Evolutionary conservation across 192 early-diverging fungal species (phyloP).

Genomic region (Gaertneriomyces sp.): DNA sequence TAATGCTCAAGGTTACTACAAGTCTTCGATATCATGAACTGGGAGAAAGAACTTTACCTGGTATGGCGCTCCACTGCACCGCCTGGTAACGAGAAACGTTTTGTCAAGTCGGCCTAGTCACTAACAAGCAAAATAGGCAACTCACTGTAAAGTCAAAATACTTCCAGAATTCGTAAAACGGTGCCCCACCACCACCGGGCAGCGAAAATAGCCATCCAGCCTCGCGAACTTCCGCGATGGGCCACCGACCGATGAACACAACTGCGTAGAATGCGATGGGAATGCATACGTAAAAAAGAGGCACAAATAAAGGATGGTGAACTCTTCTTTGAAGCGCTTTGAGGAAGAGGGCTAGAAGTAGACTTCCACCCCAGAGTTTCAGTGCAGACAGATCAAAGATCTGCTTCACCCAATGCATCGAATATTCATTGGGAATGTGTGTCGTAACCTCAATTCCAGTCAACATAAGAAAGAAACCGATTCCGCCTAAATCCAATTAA

Average conservation of each 20-base stretch:
- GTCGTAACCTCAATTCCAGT: slow-evolving; percentile 90
- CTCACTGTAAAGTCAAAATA: slow-evolving; percentile 51
- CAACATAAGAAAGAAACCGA: slow-evolving; percentile 70
- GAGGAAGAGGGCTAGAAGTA: slow-evolving; percentile 53
- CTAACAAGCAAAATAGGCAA: not conserved
- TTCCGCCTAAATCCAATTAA: slow-evolving; percentile 15
- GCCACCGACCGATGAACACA: slow-evolving; percentile 55
- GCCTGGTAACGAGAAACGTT: too few relatives aligned
- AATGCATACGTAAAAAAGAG: slow-evolving; percentile 80
- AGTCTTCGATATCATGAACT: not conserved
- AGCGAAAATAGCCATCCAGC: slow-evolving; percentile 83
- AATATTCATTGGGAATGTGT: slow-evolving; percentile 58
- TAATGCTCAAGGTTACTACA: not conserved
- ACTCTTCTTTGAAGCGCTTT: slow-evolving; percentile 67
- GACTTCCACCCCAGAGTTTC: slow-evolving; percentile 74
- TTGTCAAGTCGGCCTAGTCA: too few relatives aligned
- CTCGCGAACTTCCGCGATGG: slow-evolving; percentile 63
- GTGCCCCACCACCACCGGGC: slow-evolving; percentile 58
- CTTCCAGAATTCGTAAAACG: slow-evolving; percentile 89
- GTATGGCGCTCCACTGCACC: slow-evolving; percentile 42
- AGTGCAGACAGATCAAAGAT: slow-evolving; percentile 69
- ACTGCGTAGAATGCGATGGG: slow-evolving; percentile 73
- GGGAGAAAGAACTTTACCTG: slow-evolving; percentile 5
- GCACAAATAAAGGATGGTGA: slow-evolving; percentile 80
- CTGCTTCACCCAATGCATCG: slow-evolving; percentile 52